These are phyloP conservation scores for Termitomyces sp. DNA, from an alignment of 768 basidiomycete species.

Conservation along the genomic window DNA sequence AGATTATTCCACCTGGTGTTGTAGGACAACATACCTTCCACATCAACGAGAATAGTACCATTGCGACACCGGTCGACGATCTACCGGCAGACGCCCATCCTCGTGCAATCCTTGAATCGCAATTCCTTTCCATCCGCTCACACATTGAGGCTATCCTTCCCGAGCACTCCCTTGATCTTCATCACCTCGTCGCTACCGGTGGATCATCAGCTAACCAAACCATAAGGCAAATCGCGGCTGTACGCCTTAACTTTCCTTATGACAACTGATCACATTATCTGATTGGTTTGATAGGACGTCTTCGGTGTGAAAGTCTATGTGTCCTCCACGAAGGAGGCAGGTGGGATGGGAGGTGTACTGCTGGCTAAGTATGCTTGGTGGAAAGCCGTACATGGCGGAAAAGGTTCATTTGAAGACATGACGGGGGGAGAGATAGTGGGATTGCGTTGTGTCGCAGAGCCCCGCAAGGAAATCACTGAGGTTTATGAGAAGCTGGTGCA, in stretches of 20 bases:
- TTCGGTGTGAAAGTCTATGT: slow-evolving; percentile 72
- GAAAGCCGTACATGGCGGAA: slow-evolving; percentile 34
- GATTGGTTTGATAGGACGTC: slow-evolving; percentile 42
- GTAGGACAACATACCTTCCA: slow-evolving; percentile 66
- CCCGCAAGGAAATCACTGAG: slow-evolving; percentile 33
- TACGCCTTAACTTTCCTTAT: slow-evolving; percentile 16
- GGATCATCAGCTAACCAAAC: slow-evolving; percentile 70
- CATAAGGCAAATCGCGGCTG: slow-evolving; percentile 68
- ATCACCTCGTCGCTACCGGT: slow-evolving; percentile 70
- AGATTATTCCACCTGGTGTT: slow-evolving; percentile 82
- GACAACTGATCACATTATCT: background rate
- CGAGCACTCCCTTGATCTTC: slow-evolving; percentile 44
- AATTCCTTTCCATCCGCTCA: slow-evolving; percentile 75
- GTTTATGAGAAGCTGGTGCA: slow-evolving; percentile 52
- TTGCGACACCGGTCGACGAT: slow-evolving; percentile 23
- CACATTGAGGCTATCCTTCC: slow-evolving; percentile 67
- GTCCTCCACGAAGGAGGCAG: slow-evolving; percentile 61
- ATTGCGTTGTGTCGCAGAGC: slow-evolving; percentile 58
- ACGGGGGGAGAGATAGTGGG: slow-evolving; percentile 41
- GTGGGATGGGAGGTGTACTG: slow-evolving; percentile 65
- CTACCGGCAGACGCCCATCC: slow-evolving; percentile 49
- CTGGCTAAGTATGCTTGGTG: slow-evolving; percentile 72
- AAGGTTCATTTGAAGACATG: slow-evolving; percentile 63
- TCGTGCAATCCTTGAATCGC: slow-evolving; percentile 78
- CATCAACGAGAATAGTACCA: slow-evolving; percentile 15